A percentile compares a stretch with the other conserved stretches of the same genome.
phyloP scores from a whole-genome alignment of 495 filamentous ascomycete genomes.

The Xeromyces bisporus region DNA sequence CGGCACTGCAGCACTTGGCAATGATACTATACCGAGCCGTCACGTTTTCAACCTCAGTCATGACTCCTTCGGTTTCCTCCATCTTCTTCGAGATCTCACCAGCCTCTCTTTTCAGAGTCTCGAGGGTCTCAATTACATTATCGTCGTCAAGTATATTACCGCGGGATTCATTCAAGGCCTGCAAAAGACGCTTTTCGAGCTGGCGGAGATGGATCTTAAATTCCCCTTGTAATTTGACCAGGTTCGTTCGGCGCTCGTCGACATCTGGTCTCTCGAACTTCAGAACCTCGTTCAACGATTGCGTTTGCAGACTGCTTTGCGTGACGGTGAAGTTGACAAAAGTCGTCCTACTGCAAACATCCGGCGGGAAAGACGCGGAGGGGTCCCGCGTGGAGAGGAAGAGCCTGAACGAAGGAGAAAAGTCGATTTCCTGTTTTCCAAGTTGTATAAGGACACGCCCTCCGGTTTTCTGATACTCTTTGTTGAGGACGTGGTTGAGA shows the following conservation, averaged over 20 bases:
- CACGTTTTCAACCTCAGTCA: conserved; percentile 91
- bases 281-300: conserved; percentile 89
- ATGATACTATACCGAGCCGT: conserved; percentile 85
- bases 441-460: conserved; percentile 96
- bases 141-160: conserved; percentile 98
- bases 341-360: conserved; percentile 94
- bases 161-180: conserved; percentile 90
- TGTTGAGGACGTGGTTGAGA: conserved; percentile 97
- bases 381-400: conserved; percentile 93
- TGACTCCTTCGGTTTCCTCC: conserved; percentile 89
- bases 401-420: conserved; percentile 90
- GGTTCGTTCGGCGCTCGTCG: conserved; percentile 87
- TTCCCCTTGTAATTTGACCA: conserved; percentile 96
- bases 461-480: conserved; percentile 98
- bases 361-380: conserved; percentile 89
- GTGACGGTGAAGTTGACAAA: conserved; percentile 99
- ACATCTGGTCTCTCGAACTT: conserved; percentile 96
- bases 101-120: conserved; percentile 94
- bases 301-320: conserved; percentile 94
- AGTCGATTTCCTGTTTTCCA: conserved; percentile 97
- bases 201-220: conserved; percentile 94
- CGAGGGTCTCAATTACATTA: conserved; percentile 91
- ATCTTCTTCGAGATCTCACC: conserved; percentile 93
- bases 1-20: conserved; percentile 84
- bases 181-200: conserved; percentile 86